Conservation (phyloP, 2,329 filamentous ascomycete species). For the Aspergillus bombycis region DNA sequence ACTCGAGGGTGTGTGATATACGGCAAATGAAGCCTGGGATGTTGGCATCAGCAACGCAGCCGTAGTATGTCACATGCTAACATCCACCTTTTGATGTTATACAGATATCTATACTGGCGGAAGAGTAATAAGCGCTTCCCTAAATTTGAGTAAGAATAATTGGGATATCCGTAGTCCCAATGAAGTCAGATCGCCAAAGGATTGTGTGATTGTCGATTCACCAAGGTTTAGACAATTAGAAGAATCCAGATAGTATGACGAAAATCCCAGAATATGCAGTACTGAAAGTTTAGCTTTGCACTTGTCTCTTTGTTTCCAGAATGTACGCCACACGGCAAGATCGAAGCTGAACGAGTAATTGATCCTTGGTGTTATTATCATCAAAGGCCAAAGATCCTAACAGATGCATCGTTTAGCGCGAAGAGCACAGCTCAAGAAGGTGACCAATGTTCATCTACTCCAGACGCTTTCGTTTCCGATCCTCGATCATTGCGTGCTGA, state of each 20-base stretch:
- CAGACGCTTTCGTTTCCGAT: conserved; percentile 64
- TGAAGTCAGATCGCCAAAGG: background rate
- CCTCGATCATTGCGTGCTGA: conserved; percentile 56
- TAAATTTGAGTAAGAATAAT: background rate
- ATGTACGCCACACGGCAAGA: background rate
- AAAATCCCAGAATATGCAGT: conserved; percentile 7
- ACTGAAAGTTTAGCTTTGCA: background rate
- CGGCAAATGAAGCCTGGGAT: conserved; percentile 21
- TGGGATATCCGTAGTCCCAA: background rate
- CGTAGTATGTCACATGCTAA: conserved; percentile 7
- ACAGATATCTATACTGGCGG: conserved; percentile 2
- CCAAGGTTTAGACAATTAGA: background rate
- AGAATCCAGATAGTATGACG: conserved; percentile 5
- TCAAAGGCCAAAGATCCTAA: background rate
- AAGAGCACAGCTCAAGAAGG: background rate
- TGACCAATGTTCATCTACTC: conserved; percentile 38
- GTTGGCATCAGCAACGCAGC: conserved; percentile 6
- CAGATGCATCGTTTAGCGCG: background rate
- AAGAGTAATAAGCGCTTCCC: background rate
- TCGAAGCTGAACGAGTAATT: background rate
- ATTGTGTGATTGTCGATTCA: background rate
- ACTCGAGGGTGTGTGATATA: conserved; percentile 30
- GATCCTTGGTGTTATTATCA: background rate
- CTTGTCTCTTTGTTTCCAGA: background rate
- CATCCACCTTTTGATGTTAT: conserved; percentile 2